Conservation (phyloP, 495 filamentous ascomycete species). For the Coniosporium apollinis region DNA sequence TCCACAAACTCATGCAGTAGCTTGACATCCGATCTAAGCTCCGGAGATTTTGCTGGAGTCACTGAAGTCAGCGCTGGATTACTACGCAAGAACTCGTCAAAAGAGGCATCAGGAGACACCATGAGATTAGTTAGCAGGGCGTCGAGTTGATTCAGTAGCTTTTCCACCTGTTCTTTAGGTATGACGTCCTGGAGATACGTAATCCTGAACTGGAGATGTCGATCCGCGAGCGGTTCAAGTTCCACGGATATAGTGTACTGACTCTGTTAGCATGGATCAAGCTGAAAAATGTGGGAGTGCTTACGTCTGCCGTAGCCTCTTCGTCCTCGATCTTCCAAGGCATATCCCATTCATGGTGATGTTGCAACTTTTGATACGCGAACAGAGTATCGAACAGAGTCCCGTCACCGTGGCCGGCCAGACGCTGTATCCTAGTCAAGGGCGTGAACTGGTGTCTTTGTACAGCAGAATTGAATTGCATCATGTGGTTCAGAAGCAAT, state of each 20-base stretch:
- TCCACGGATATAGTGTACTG: constrained; percentile 59
- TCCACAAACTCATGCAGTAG: constrained; percentile 52
- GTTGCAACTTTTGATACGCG: constrained; percentile 49
- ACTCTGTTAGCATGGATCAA: constrained; percentile 7
- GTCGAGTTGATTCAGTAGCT: constrained; percentile 48
- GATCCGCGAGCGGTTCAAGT: constrained; percentile 34
- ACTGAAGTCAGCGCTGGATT: constrained; percentile 32
- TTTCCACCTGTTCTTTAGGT: constrained; percentile 41
- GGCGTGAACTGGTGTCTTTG: constrained; percentile 54
- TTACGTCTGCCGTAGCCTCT: constrained; percentile 34
- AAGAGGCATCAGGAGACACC: constrained; percentile 17
- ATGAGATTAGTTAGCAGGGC: constrained; percentile 32
- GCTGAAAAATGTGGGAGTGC: constrained; percentile 18
- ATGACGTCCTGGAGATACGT: constrained; percentile 44
- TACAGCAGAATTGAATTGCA: constrained; percentile 41
- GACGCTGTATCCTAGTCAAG: constrained; percentile 47
- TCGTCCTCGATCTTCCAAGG: constrained; percentile 36
- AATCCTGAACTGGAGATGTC: constrained; percentile 36
- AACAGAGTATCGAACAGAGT: constrained; percentile 64
- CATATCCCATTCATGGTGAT: constrained; percentile 2
- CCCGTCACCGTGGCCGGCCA: constrained; percentile 38
- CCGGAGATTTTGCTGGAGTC: constrained; percentile 30
- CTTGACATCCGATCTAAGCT: constrained; percentile 25
- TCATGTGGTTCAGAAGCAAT: constrained; percentile 37
- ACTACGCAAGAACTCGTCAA: constrained; percentile 8